Base-by-base conservation (phyloP, 2,329 filamentous ascomycete species). In the Aspergillus puulaauensis region DNA sequence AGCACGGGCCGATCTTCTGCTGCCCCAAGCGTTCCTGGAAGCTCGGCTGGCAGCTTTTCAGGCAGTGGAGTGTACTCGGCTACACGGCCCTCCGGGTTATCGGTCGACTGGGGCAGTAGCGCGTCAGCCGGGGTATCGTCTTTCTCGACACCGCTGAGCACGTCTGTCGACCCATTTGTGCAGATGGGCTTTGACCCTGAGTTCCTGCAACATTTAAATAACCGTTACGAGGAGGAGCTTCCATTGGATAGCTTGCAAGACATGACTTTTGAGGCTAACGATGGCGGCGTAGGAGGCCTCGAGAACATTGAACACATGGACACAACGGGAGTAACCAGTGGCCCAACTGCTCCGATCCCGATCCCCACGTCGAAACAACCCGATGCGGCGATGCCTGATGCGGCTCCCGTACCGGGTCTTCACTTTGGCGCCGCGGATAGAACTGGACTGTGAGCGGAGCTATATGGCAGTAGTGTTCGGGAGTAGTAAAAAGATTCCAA, bases 151-250 rank as follows among this genome's bases (percentile, higher is more conserved):
- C 70, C 70, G n/a, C 59, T 65, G 9, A 69, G 61, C 40, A 63
- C 61, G 27, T 61, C 68, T 24, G 58, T 65, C 56, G 73, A 76
- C 51, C 68, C 72, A 3, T 66, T 75, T 40, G 66, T 71, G 40
- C 71, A 73, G 56, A 73, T 75, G 67, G 73, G 72, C 6, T 76
- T 75, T 50, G 74, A 77, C 27, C 70, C 71, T 6, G 69, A 70
- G 14, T 73, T 75, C 47, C 57, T 77, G 56, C 73, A 74, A 53
- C 69, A 68, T 51, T 55, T 75, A 35, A 73, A 72, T 35, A 64
- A 71, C 27, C 66, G 65, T 39, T 73, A 74, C 56, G 70, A 67
- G n/a, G 68, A 54, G 35, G 51, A 72, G 33, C 55, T 75, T 40
- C 65, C 70, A 21, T 60, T 69, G 24, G 70, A 70, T 35, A 63